These are phyloP conservation scores for Thinopyrum obtusiflorum DNA, from an alignment of 202 grass and related monocot genomes.

Conservation along the genomic window DNA sequence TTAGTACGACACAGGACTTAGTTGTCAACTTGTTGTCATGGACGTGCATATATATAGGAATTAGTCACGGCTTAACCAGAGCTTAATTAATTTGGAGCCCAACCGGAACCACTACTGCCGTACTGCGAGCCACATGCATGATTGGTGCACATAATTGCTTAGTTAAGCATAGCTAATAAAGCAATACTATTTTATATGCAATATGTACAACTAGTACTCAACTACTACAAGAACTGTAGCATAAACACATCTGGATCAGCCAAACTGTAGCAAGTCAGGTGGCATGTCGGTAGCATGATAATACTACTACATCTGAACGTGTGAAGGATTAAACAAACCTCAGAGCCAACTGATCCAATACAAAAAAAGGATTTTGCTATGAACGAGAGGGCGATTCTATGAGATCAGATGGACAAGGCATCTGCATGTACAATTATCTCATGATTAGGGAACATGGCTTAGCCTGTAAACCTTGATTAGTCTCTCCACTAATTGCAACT, in stretches of 20 bases:
- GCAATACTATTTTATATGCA: background rate
- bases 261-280: too few species aligned
- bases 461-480: background rate
- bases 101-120: background rate
- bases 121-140: background rate
- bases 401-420: background rate
- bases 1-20: background rate
- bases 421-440: background rate
- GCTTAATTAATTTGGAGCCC: background rate
- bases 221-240: background rate
- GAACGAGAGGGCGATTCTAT: too few species aligned
- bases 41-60: background rate
- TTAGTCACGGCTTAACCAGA: background rate
- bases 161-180: background rate
- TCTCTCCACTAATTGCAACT: background rate
- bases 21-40: too few species aligned
- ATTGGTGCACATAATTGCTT: background rate
- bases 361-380: too few species aligned
- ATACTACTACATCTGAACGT: too few species aligned
- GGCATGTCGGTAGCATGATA: too few species aligned
- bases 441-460: conserved; percentile 5
- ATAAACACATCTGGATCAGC: background rate
- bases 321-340: too few species aligned
- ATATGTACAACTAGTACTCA: background rate
- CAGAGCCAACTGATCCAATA: too few species aligned